Base-by-base conservation (phyloP, 2,329 filamentous ascomycete genomes). In the Trichoderma guizhouense region DNA sequence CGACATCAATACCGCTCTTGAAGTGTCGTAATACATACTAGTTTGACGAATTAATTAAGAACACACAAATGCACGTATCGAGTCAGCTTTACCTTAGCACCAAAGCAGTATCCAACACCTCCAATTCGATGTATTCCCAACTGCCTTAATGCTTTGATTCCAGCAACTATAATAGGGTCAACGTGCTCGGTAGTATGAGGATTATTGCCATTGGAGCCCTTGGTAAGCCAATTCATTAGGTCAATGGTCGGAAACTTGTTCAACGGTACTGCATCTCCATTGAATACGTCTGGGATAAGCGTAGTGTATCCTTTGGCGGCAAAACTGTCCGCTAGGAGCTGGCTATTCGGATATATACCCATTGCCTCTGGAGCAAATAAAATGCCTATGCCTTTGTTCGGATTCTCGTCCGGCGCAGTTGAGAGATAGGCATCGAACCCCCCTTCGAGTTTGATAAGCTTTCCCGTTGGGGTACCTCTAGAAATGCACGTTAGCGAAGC, bases 331-430 rank as follows among this genome's bases (percentile, higher is more conserved):
- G 85, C 80, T 6, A 77, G 36, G 7, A 78, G 75, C 68, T 76
- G 72, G 67, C 66, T 73, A 72, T 78, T 78, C 30, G 64, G 24
- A 83, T 83, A 86, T 78, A 86, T 82, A 74, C 86, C 82, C 73
- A 86, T 80, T 71, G 86, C 79, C 74, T 88, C 86, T 14, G 84
- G 82, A 9, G 68, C 28, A 76, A 81, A 80, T 15, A 87, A 79
- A 73, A 87, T 81, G 55, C 77, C 77, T 6, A 61, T 53, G 1
- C 47, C 62, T 55, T 55, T 21, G 5, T 51, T 51, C n/a, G n/a
- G 18, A 51, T 21, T 21, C 43, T 51, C 9, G 7, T 51, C 43
- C 2, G 43, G n/a, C 9, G 43, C 43, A 21, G n/a, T 51, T 21
- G 43, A 51, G 4, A 51, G n/a, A 51, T 51, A 51, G 9, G 43